Evolutionary conservation across 1,139 yeast species (phyloP).

Genomic region (Suhomyces anneliseae): DNA sequence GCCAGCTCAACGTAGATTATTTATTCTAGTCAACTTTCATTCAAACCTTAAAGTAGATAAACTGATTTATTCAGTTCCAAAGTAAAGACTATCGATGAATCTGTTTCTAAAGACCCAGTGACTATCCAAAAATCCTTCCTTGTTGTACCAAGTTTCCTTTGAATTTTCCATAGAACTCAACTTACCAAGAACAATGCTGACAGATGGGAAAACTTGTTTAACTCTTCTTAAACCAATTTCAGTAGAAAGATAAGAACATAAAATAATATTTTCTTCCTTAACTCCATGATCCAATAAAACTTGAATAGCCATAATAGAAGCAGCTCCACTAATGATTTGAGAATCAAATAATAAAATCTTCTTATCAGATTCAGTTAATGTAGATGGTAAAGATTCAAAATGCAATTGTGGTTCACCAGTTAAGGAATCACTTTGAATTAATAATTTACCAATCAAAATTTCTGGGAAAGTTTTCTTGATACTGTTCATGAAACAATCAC

Average conservation of each 20-base stretch:
- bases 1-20: too few relatives aligned
- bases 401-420: constrained; percentile 96
- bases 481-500: constrained; percentile 86
- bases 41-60: neutral
- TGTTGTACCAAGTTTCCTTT: constrained; percentile 29
- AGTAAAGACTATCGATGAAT: constrained; percentile 75
- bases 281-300: constrained; percentile 82
- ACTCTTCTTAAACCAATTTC: constrained; percentile 79
- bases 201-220: constrained; percentile 67
- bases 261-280: constrained; percentile 58
- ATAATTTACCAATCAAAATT: constrained; percentile 73
- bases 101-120: constrained; percentile 68
- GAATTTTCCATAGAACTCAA: constrained; percentile 44
- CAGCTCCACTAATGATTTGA: constrained; percentile 89
- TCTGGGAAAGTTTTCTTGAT: constrained; percentile 75
- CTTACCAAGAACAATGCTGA: constrained; percentile 69
- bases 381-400: constrained; percentile 63
- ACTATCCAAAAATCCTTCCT: constrained; percentile 40
- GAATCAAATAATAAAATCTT: constrained; percentile 77
- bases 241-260: constrained; percentile 75
- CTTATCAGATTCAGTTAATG: constrained; percentile 24
- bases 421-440: constrained; percentile 81
- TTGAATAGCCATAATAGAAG: constrained; percentile 91
- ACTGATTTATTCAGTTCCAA: constrained; percentile 53
- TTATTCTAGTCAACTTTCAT: neutral